Evolutionary conservation across 2,329 filamentous ascomycete species (phyloP), one percentile per base, ranked within the genome.

Genomic region (Sporothrix brunneoviolacea): DNA sequence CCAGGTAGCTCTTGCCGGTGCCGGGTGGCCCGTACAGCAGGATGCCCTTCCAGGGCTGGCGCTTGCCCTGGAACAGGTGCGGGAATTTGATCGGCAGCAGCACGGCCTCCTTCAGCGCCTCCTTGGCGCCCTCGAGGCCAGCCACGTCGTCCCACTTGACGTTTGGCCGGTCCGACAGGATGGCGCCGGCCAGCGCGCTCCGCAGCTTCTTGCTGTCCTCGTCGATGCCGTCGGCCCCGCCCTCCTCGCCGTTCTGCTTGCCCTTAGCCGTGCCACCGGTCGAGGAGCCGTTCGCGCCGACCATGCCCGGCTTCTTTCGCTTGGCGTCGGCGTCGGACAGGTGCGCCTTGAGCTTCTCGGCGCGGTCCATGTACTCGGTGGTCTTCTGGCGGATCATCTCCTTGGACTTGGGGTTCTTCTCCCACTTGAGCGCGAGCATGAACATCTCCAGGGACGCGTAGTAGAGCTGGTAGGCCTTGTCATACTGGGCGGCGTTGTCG

Each of bases 341-440:
- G 65, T 97, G 93, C 50, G 84, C 82, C 71, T 98, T 98, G 57
- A 98, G 81, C 74, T 97, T 97, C 75, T 98, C 93, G 57, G 93
- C 93, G 56, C 93, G 88, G 70, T 96, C 91, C 86, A 98, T 95
- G 76, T 98, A 98, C 66, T 96, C 91, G 61, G 78, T 87, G 18
- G 91, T 90, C 75, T 97, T 97, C 61, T 87, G 83, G 60, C 93
- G 86, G 68, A 98, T 96, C 80, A 95, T 95, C 65, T 94, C 90
- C 75, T 97, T 97, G 57, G 89, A 91, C 61, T 91, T 91, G 57
- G 87, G 83, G 72, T 96, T 97, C 80, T 97, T 98, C 74, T 98
- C 93, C 91, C 91, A 98, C 76, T 98, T 98, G 54, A 98, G 79
- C 30, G 93, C 93, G 55, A 97, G 86, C 87, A 98, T 95, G 76